Percentiles rank a stretch among this genome's conserved stretches.
phyloP scores from a whole-genome alignment of 495 filamentous ascomycete species.

The Lasiosphaeria miniovina region DNA sequence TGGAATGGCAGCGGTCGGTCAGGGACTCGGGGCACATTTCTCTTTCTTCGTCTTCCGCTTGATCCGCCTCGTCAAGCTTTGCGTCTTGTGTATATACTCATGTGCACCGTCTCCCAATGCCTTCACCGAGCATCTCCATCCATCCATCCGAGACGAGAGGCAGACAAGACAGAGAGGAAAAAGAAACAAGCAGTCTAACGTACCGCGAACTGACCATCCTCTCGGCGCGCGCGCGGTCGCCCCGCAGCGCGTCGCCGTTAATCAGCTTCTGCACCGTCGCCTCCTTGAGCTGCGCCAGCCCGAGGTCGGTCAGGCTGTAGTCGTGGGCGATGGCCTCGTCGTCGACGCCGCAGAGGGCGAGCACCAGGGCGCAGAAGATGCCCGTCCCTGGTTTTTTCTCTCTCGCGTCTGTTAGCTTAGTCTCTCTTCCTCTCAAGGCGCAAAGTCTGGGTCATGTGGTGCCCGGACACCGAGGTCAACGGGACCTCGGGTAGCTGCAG shows the following conservation, averaged over 20 bases:
- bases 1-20: no score
- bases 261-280: conserved; percentile 45
- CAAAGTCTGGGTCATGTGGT: no score
- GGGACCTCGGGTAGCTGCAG: no score
- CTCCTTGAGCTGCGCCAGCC: conserved; percentile 42
- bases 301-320: conserved; percentile 59
- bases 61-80: no score
- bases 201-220: conserved; percentile 52
- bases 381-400: conserved; percentile 48
- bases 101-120: not conserved
- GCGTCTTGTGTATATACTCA: no score
- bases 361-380: conserved; percentile 56
- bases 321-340: conserved; percentile 59
- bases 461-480: no score
- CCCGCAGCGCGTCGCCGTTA: conserved; percentile 38
- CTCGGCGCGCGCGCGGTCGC: conserved; percentile 42
- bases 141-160: not conserved
- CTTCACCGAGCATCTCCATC: not conserved
- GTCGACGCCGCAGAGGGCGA: conserved; percentile 54
- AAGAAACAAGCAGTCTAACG: conserved; percentile 11
- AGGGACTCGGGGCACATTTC: no score
- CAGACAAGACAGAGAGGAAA: not conserved
- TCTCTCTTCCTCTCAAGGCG: no score
- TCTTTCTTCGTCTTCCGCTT: no score
- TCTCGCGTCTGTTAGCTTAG: conserved; percentile 22